Base-by-base conservation (phyloP, 768 basidiomycete species). In the Astraeus odoratus region DNA sequence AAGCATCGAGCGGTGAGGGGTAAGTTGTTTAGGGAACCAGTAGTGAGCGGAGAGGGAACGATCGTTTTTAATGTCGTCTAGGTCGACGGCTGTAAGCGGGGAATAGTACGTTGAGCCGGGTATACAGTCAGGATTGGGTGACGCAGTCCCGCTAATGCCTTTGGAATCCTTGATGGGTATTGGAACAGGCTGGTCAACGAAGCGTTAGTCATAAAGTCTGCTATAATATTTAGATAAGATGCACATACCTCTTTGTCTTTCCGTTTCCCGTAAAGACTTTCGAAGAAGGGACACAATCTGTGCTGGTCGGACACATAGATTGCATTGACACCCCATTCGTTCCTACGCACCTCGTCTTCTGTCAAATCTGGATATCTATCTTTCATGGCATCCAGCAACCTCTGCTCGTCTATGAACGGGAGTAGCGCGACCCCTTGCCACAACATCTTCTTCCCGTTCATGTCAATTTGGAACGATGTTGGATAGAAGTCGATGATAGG, bases 391-490 rank as follows among this genome's bases (percentile, higher is more conserved):
- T 78, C 82, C 43, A 98, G 68, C 20, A 99, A 67, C 26, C 93
- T 78, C 44, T 74, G 75, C 61, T 83, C 75, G 58, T 98, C 89
- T 51, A 99, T 98, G 71, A 98, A 99, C 0, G 96, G 94, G 18
- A 99, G 71, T 8, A 99, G 71, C 0, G 96, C 94, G 45, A 99
- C 92, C 43, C 96, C 96, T 65, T 99, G 95, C 96, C 96, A 99
- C 6, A 88, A 75, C 94, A 98, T 97, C 67, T 87, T 89, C 70
- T 98, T 98, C 47, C 96, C 96, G 58, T 99, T 99, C 96, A 99
- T 99, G 65, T 99, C 96, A 57, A 98, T 84, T 55, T 94, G 81
- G 63, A 99, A 99, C 13, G 84, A 79, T 0, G 73, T 51, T 0
- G 95, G 95, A 66, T 98, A 98, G 69, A 97, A 98, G 58, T 98